These are phyloP conservation scores for Saccharomycopsis vini DNA, from an alignment of 805 yeast genomes.

Conservation along the genomic window DNA sequence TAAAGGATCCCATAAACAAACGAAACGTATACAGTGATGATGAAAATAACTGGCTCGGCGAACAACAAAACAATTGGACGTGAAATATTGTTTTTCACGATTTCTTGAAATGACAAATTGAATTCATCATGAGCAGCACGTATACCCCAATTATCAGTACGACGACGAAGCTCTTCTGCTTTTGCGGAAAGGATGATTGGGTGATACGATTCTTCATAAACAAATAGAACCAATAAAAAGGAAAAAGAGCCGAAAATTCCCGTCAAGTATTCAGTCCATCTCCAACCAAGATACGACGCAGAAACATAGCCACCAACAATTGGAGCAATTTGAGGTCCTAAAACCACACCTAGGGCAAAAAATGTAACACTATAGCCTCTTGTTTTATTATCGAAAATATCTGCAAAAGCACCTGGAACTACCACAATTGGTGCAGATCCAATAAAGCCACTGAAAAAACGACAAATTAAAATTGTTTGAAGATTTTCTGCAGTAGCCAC, in stretches of 20 bases:
- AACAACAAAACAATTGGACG: slow-evolving; percentile 63
- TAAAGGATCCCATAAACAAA: slow-evolving; percentile 76
- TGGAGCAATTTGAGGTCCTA: slow-evolving; percentile 80
- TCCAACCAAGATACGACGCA: slow-evolving; percentile 61
- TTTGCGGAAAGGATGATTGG: slow-evolving; percentile 55
- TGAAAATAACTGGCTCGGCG: slow-evolving; percentile 61
- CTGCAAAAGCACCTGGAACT: slow-evolving; percentile 82
- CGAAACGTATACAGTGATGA: slow-evolving; percentile 62
- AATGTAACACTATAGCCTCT: slow-evolving; percentile 72
- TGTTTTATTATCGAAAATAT: slow-evolving; percentile 52
- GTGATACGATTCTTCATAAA: slow-evolving; percentile 61
- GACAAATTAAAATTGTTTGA: slow-evolving; percentile 66
- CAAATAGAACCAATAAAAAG: slow-evolving; percentile 32
- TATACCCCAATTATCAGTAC: slow-evolving; percentile 77
- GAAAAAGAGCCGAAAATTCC: slow-evolving; percentile 50
- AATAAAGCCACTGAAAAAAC: slow-evolving; percentile 71
- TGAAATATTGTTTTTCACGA: slow-evolving; percentile 51
- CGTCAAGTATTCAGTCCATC: slow-evolving; percentile 70
- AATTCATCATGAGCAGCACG: slow-evolving; percentile 69
- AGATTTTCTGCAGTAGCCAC: slow-evolving; percentile 71
- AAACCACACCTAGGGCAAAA: slow-evolving; percentile 67
- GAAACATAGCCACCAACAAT: slow-evolving; percentile 64
- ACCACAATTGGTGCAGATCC: slow-evolving; percentile 85
- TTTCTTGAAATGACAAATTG: slow-evolving; percentile 46
- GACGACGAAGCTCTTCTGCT: slow-evolving; percentile 52